Conservation (phyloP, 176 grass and related monocot genomes). For the Aegilops sharonensis region DNA sequence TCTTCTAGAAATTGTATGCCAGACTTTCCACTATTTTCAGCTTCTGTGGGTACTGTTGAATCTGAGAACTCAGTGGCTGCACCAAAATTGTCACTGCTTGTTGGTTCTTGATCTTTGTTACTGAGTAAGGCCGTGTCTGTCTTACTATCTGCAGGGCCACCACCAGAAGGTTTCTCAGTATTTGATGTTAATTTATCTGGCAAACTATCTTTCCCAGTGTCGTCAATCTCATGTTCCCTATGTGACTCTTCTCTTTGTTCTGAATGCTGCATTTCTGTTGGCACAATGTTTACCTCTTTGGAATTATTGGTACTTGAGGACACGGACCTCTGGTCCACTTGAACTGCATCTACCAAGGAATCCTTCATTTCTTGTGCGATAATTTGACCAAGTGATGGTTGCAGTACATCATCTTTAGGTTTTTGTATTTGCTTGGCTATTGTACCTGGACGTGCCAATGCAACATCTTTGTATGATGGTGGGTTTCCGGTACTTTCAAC, state of each 20-base stretch:
- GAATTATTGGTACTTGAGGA: conserved; percentile 33
- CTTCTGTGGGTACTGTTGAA: conserved; percentile 24
- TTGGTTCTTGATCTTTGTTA: conserved; percentile 49
- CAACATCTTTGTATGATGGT: conserved; percentile 98
- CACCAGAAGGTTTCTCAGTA: conserved; percentile 50
- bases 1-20: conserved; percentile 47
- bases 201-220: conserved; percentile 25
- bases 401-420: conserved; percentile 52
- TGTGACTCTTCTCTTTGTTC: conserved; percentile 42
- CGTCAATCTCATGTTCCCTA: conserved; percentile 40
- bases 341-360: conserved; percentile 36
- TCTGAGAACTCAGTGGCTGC: conserved; percentile 34
- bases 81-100: conserved; percentile 28
- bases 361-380: conserved; percentile 67
- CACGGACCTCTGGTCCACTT: conserved; percentile 36
- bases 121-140: conserved; percentile 22
- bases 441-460: conserved; percentile 92
- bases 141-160: conserved; percentile 25
- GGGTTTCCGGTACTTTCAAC: conserved; percentile 62
- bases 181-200: conserved; percentile 43
- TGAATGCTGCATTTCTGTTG: conserved; percentile 29
- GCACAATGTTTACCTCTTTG: conserved; percentile 36
- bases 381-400: conserved; percentile 55
- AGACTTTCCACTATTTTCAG: conserved; percentile 42
- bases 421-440: conserved; percentile 80